These are phyloP conservation scores for Alternaria hordeiaustralica DNA, from an alignment of 2,329 filamentous ascomycete genomes.

Conservation along the genomic window DNA sequence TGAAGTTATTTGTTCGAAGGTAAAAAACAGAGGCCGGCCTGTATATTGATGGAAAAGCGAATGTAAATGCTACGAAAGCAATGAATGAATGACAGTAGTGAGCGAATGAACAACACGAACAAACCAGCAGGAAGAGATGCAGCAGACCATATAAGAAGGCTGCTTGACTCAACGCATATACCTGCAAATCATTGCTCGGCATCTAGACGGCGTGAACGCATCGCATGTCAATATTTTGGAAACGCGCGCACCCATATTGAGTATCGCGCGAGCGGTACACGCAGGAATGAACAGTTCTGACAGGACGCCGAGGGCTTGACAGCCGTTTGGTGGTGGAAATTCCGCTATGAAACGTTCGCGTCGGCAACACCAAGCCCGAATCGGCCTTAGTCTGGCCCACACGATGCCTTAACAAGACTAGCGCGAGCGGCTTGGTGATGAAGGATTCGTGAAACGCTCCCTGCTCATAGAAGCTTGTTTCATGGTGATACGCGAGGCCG, in stretches of 20 bases:
- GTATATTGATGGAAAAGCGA: conserved; percentile 15
- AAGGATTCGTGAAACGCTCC: conserved; percentile 21
- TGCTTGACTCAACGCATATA: conserved; percentile 14
- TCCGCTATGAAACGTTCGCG: conserved; percentile 26
- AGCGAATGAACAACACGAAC: neutral
- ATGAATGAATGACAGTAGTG: conserved; percentile 32
- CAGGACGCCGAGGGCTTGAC: conserved; percentile 9
- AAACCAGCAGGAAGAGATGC: conserved; percentile 12
- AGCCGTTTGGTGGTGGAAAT: conserved; percentile 19
- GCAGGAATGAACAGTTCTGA: conserved; percentile 14
- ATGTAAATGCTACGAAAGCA: conserved; percentile 15
- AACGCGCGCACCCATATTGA: conserved; percentile 14
- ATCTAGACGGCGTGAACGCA: neutral
- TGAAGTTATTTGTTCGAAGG: conserved; percentile 20
- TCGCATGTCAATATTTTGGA: neutral
- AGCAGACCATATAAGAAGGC: conserved; percentile 7
- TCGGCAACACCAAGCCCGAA: conserved; percentile 12
- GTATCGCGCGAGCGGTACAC: conserved; percentile 23
- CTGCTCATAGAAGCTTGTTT: conserved; percentile 25
- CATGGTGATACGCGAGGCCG: conserved; percentile 11
- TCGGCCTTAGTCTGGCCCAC: neutral
- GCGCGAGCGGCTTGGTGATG: conserved; percentile 15
- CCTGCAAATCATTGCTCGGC: conserved; percentile 1
- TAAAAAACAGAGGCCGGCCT: conserved; percentile 34
- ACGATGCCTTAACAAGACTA: neutral